Conservation (phyloP, 2,329 filamentous ascomycete species). For the Pyricularia grisea region DNA sequence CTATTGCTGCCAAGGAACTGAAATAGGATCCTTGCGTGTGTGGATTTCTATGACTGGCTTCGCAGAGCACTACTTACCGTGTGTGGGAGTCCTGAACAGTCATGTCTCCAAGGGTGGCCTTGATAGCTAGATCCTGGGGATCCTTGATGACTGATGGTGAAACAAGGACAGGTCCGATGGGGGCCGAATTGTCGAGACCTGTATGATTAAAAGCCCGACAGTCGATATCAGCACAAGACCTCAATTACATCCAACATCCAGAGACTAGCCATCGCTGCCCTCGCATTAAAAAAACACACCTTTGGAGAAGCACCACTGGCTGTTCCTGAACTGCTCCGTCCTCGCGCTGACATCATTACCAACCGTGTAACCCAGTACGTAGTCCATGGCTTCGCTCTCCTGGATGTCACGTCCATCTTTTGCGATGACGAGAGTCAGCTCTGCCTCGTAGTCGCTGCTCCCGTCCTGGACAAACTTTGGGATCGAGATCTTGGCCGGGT, state of each 20-base stretch:
- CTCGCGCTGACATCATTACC: constrained; percentile 28
- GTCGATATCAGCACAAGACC: not conserved
- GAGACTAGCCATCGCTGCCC: too few species aligned
- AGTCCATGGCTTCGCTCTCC: constrained; percentile 23
- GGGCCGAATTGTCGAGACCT: constrained; percentile 25
- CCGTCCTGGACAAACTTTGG: constrained; percentile 23
- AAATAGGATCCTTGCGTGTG: not conserved
- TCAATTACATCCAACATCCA: not conserved
- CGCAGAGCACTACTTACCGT: constrained; percentile 7
- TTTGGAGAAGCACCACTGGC: constrained; percentile 29
- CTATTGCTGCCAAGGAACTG: not conserved
- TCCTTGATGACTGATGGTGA: constrained; percentile 18
- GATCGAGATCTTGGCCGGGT: constrained; percentile 18
- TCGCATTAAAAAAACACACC: constrained; percentile 12
- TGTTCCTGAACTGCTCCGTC: constrained; percentile 24
- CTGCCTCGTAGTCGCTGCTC: constrained; percentile 29
- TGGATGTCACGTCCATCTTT: constrained; percentile 27
- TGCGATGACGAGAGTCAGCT: constrained; percentile 26
- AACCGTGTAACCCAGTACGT: constrained; percentile 28
- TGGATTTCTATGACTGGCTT: not conserved
- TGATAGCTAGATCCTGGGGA: constrained; percentile 20
- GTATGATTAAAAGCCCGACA: not conserved
- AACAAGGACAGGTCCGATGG: constrained; percentile 26
- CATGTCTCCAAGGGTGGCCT: constrained; percentile 24
- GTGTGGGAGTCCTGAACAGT: constrained; percentile 26